Evolutionary conservation across 768 basidiomycete species (phyloP), one percentile per base, ranked within the genome.

Genomic region (Pleurotus tuoliensis): DNA sequence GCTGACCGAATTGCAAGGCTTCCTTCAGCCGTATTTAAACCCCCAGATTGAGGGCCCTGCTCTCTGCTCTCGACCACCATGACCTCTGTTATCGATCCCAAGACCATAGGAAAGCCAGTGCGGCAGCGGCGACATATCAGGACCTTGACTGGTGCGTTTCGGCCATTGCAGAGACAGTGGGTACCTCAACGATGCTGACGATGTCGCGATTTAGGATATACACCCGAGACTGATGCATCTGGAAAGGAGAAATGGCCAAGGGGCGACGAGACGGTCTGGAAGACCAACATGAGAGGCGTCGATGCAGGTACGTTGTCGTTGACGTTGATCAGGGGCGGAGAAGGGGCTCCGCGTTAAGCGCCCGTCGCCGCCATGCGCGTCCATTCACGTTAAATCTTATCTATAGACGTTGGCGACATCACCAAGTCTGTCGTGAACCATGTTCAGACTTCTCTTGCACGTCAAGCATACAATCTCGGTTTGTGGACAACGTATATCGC

Each of bases 381-480:
- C 16, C 22, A 25, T n/a, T 27, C 55, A 24, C 51, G 37, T 41
- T 20, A 39, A 34, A 39, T 30, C 47, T 45, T 46, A 46, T 62
- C 45, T 57, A 30, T 53, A 90, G 90, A 81, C 55, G 78, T 84
- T 39, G 68, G 73, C 16, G 73, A 76, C 11, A 83, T 93, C 68
- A 86, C 88, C 7, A 85, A 80, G 66, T 88, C 87, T 24, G 77
- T 94, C 63, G 88, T 93, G 44, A 82, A 82, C 64, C 91, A 93
- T 65, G 89, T 92, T 20, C 90, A 93, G 66, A 91, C 94, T 0
- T 90, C 92, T 13, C 79, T 99, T 47, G 93, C 93, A 4, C 86
- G 94, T 47, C 92, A 94, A 68, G 82, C 94, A 1, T 92, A 90
- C 77, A 98, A 93, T 68, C 77, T 96, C 51, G 87, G 88, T 76